Percentiles rank a stretch among this genome's conserved stretches.
Conservation (phyloP, 805 yeast genomes). For the Kuraishia borneana region DNA sequence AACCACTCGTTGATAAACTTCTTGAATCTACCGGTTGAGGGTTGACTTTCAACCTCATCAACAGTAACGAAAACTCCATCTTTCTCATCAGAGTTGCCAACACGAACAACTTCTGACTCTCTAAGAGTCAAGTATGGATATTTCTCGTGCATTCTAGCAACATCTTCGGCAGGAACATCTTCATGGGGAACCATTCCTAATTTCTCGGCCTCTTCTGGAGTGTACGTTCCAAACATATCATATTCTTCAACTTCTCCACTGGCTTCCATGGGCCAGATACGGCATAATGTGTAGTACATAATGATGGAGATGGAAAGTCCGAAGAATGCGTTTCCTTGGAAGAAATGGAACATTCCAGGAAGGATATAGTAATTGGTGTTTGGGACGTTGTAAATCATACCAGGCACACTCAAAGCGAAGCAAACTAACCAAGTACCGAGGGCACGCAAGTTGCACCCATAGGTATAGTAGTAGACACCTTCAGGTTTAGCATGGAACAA, state of each 20-base stretch:
- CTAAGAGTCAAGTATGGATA: conserved; percentile 13
- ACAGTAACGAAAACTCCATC: too few relatives aligned
- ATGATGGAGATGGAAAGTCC: conserved; percentile 26
- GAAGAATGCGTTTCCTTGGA: conserved; percentile 18
- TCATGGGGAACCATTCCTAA: conserved; percentile 16
- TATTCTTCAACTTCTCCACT: conserved; percentile 20
- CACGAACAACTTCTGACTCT: too few relatives aligned
- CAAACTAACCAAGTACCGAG: conserved; percentile 24
- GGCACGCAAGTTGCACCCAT: conserved; percentile 33
- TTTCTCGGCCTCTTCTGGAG: conserved; percentile 18
- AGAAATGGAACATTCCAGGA: neutral
- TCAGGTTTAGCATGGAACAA: conserved; percentile 20
- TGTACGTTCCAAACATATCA: conserved; percentile 19
- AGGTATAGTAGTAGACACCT: conserved; percentile 24
- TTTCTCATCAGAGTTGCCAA: too few relatives aligned
- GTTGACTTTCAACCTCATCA: too few relatives aligned
- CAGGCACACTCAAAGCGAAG: conserved; percentile 39
- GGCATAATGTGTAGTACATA: conserved; percentile 21
- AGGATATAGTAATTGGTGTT: conserved; percentile 21
- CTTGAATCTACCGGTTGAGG: too few relatives aligned
- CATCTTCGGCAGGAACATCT: neutral
- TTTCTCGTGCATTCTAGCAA: neutral
- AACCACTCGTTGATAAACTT: too few relatives aligned
- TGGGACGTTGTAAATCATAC: conserved; percentile 23
- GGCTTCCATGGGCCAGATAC: conserved; percentile 23